These are phyloP conservation scores for Starmera quercuum DNA, from an alignment of 805 yeast species.

Conservation along the genomic window DNA sequence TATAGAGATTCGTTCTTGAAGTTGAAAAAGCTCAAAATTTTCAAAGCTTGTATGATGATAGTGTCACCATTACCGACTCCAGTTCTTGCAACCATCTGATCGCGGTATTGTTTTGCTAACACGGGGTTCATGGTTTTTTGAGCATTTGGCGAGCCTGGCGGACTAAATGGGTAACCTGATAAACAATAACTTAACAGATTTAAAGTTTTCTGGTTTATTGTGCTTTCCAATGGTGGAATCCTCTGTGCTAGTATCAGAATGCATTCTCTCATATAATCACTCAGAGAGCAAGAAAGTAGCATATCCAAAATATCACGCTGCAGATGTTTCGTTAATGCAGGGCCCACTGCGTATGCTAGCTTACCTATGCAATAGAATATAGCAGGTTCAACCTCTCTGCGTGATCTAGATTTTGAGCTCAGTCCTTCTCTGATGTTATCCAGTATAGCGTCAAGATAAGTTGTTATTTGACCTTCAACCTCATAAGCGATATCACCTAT, in stretches of 20 bases:
- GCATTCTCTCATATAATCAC: constrained; percentile 76
- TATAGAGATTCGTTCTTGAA: constrained; percentile 71
- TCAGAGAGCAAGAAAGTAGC: constrained; percentile 74
- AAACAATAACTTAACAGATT: constrained; percentile 66
- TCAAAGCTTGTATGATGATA: constrained; percentile 68
- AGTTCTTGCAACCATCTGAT: constrained; percentile 62
- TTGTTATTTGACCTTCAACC: constrained; percentile 78
- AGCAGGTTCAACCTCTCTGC: constrained; percentile 76
- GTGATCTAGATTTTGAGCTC: constrained; percentile 36
- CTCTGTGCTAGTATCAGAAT: constrained; percentile 57
- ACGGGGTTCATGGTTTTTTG: constrained; percentile 45
- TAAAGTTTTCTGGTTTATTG: constrained; percentile 64
- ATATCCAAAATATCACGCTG: constrained; percentile 75
- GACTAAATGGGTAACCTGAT: constrained; percentile 73
- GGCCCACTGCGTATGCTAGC: constrained; percentile 83
- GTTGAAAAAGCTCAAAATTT: constrained; percentile 66
- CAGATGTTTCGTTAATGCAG: constrained; percentile 83
- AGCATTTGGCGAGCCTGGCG: constrained; percentile 76
- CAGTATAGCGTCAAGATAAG: constrained; percentile 81
- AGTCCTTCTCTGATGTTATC: constrained; percentile 79
- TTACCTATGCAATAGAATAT: constrained; percentile 85
- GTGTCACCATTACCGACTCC: constrained; percentile 43
- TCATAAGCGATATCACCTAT: constrained; percentile 75
- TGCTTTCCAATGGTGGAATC: constrained; percentile 72
- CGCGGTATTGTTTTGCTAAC: constrained; percentile 74